Percentiles rank a stretch among this genome's conserved stretches.
Evolutionary conservation across 305 asterid species (phyloP).

Genomic region (Fraxinus greggii): DNA sequence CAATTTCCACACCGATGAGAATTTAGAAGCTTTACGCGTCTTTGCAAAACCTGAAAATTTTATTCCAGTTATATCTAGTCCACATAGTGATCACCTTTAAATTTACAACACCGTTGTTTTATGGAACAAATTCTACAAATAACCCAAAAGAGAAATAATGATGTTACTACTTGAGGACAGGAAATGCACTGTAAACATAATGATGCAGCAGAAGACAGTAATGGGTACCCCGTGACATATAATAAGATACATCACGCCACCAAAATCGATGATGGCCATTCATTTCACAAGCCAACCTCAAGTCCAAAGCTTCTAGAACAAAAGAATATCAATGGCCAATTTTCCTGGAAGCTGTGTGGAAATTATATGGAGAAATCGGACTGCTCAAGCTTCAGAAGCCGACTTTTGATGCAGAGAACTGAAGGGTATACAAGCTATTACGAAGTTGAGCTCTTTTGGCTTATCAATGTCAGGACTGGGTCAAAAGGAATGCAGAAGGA

Average conservation of each 20-base stretch:
- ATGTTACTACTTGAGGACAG: slow-evolving; percentile 7
- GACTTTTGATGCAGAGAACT: not conserved
- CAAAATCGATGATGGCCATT: not conserved
- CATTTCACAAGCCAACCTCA: not conserved
- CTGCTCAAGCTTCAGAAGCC: slow-evolving; percentile 1
- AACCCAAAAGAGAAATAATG: not conserved
- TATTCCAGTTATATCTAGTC: not conserved
- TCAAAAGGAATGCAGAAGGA: not conserved
- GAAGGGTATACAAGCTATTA: not conserved
- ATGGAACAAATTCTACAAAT: not conserved
- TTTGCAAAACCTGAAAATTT: slow-evolving; percentile 45
- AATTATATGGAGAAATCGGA: not conserved
- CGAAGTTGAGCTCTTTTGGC: not conserved
- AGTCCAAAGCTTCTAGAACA: not conserved
- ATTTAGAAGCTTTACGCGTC: slow-evolving; percentile 42
- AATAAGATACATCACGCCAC: not conserved
- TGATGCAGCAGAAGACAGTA: slow-evolving; percentile 2
- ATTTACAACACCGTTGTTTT: not conserved
- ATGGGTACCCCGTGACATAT: not conserved
- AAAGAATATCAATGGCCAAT: not conserved
- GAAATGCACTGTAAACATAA: slow-evolving; percentile 3
- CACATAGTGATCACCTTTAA: slow-evolving; percentile 2
- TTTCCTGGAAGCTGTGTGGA: not conserved
- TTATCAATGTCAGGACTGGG: not conserved
- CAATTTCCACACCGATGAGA: slow-evolving; percentile 77